Percentiles rank a stretch among this genome's conserved stretches.
These are phyloP conservation scores for Ogataea zsoltii DNA, from an alignment of 805 yeast species.

Conservation along the genomic window DNA sequence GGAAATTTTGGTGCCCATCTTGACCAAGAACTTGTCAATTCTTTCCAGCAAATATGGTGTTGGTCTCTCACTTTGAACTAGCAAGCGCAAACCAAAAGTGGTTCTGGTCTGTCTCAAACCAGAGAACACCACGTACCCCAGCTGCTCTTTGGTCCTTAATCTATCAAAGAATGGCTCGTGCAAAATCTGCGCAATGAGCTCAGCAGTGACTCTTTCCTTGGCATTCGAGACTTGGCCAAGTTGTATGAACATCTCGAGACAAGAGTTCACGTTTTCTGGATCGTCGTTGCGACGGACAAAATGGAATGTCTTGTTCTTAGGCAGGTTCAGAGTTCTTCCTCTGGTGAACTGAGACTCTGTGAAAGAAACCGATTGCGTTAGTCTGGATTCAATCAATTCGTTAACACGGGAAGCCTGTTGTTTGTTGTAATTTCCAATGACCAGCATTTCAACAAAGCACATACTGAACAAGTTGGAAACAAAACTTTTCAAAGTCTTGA, in stretches of 20 bases:
- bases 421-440: slow-evolving; percentile 69
- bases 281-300: slow-evolving; percentile 59
- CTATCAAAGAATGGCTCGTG: slow-evolving; percentile 89
- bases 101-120: slow-evolving; percentile 70
- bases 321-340: slow-evolving; percentile 44
- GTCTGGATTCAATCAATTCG: slow-evolving; percentile 40
- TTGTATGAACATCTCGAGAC: slow-evolving; percentile 77
- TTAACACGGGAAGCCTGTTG: slow-evolving; percentile 54
- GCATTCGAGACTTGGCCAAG: slow-evolving; percentile 53
- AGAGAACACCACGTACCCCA: slow-evolving; percentile 91
- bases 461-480: slow-evolving; percentile 56
- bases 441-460: slow-evolving; percentile 67
- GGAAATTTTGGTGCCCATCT: slow-evolving; percentile 43
- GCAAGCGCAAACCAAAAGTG: slow-evolving; percentile 66
- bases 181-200: slow-evolving; percentile 68
- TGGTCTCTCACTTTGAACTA: slow-evolving; percentile 82
- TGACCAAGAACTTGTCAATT: slow-evolving; percentile 62
- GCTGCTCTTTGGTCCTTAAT: slow-evolving; percentile 89
- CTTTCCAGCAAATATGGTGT: slow-evolving; percentile 74
- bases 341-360: slow-evolving; percentile 45
- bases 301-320: slow-evolving; percentile 41
- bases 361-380: slow-evolving; percentile 39
- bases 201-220: slow-evolving; percentile 50
- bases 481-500: slow-evolving; percentile 37
- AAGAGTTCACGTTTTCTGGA: slow-evolving; percentile 73